These are phyloP conservation scores for Saccharomyces uvarum DNA, from an alignment of 1,139 yeast species.

Conservation along the genomic window DNA sequence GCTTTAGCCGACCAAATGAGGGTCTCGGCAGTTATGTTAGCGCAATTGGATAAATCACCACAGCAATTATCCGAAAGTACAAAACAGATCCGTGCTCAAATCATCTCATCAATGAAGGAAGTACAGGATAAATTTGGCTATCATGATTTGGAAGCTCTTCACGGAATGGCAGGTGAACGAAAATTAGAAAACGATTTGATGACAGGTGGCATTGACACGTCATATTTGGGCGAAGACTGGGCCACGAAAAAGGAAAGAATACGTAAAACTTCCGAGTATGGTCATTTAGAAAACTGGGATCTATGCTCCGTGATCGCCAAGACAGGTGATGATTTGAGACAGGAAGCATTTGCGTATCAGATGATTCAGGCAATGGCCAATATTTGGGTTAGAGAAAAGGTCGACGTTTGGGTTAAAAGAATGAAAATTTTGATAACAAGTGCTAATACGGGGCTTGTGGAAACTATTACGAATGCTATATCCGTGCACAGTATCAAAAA, in stretches of 20 bases:
- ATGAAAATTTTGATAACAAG: constrained; percentile 91
- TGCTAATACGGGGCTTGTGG: constrained; percentile 84
- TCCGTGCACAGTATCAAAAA: constrained; percentile 91
- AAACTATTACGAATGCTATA: constrained; percentile 88
- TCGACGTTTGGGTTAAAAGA: constrained; percentile 80
- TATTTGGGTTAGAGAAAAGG: constrained; percentile 64
- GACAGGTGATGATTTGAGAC: constrained; percentile 91
- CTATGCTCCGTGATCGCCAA: constrained; percentile 90
- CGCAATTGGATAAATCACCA: constrained; percentile 71
- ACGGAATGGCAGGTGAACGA: constrained; percentile 82
- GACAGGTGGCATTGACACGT: constrained; percentile 53
- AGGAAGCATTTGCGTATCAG: constrained; percentile 97
- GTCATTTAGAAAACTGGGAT: constrained; percentile 89
- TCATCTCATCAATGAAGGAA: constrained; percentile 81
- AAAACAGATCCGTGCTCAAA: constrained; percentile 71
- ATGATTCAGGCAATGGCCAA: constrained; percentile 76
- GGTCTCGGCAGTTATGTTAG: constrained; percentile 88
- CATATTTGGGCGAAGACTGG: constrained; percentile 91
- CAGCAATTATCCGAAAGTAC: constrained; percentile 53
- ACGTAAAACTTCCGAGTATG: constrained; percentile 65
- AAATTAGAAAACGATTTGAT: constrained; percentile 86
- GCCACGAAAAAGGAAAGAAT: constrained; percentile 69
- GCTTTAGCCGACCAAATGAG: constrained; percentile 87
- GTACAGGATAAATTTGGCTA: constrained; percentile 66
- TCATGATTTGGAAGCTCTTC: constrained; percentile 45